Evolutionary conservation across 805 yeast genomes (phyloP), one percentile per base, ranked within the genome.

Genomic region (Candida ponderosae): DNA sequence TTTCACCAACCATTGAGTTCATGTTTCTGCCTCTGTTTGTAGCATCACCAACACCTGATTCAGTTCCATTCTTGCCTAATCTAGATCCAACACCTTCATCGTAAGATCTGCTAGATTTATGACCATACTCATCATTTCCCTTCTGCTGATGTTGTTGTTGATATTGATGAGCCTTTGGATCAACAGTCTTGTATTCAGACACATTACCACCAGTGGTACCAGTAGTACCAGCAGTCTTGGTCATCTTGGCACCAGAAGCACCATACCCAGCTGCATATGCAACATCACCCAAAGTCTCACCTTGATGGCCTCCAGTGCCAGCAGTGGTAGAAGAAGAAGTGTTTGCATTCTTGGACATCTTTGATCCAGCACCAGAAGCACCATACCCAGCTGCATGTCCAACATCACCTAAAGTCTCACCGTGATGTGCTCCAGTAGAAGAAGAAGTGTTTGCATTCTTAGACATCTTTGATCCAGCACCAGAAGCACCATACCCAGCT

Each of bases 401-500:
- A 33, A 28, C 31, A 19, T 33, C 24, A 18, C 19, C 27, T 19
- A 27, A 16, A 4, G 14, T 19, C 19, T 21, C 20, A 18, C 15
- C 29, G 17, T 32, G 21, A 11, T 15, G 18, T 4, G 19, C 26
- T 31, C 9, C 10, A 18, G 16, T 6, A 14, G 18, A 9, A 9
- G 23, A 24, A 3, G 30, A 14, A 18, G 24, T 17, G 18, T 6
- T 18, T 11, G n/a, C 23, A 16, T 10, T 23, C 19, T 24, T 24
- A 6, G n/a, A n/a, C n/a, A n/a, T 13, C 4, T 8, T n/a, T n/a
- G 34, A 28, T 13, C 32, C 30, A 33, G 28, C 28, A n/a, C 32
- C 36, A 24, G 28, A 32, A 11, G 38, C 36, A 31, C 37, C 38
- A 13, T 27, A 26, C 7, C 30, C 34, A n/a, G 30, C 34, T 26